Evolutionary conservation across 164 flowering plant genomes (phyloP), one percentile per base, ranked within the genome.

Genomic region (Nymphaea thermarum): DNA sequence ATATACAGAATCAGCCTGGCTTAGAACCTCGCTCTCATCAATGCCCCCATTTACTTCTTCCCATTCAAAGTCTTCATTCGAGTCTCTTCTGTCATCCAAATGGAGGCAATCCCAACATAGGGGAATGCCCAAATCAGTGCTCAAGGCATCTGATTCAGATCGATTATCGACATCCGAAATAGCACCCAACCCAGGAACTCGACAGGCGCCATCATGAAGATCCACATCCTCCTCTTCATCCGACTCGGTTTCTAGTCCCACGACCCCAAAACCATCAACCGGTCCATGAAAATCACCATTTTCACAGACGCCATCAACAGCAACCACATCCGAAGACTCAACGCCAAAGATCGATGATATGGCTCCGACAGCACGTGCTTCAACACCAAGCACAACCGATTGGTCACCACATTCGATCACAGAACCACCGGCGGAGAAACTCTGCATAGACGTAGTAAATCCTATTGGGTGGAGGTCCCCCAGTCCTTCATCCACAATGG

Each of bases 1-100:
- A 62, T 62, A 62, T 17, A 41, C n/a, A 17, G 64, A 62, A 62
- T 62, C 42, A 62, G 42, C 42, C n/a, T 41, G 64, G 47, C 76
- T 84, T 64, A 84, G 45, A 61, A 79, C 78, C 18, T 86, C 88
- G 62, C 88, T 74, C 75, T 85, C 93, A 42, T 85, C 89, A 41
- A 71, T 42, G 53, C 81, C 60, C 3, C 68, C 85, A 64, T 85
- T 87, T 4, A 91, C 85, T 72, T 87, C 93, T 75, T 89, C 97
- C 95, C 97, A 91, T 77, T 88, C 94, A 42, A 86, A 84, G 63
- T 87, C 95, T 36, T 81, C 90, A 72, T 71, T 77, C 0, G 65
- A 36, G 4, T 71, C 78, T 43, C 78, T 72, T 11, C 68, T 80
- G 72, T 85, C 88, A 43, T 88, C 91, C 76, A 87, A 71, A 17